Percentiles rank a stretch among this genome's conserved stretches.
Conservation (phyloP, 2,329 filamentous ascomycete genomes). For the Monosporascus sp. region DNA sequence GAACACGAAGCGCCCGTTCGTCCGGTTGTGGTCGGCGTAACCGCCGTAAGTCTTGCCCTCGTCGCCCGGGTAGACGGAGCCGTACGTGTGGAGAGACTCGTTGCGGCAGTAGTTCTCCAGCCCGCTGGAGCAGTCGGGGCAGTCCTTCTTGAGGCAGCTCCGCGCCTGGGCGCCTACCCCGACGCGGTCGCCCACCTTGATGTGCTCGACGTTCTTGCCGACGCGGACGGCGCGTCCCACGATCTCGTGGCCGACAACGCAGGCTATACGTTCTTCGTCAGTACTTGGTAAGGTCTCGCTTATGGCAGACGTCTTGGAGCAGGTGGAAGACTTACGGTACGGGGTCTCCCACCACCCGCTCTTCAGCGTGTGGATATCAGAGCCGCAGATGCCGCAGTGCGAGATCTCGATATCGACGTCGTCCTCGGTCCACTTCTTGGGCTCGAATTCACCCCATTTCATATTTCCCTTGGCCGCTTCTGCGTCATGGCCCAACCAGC, state of each 20-base stretch:
- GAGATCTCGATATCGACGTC: constrained; percentile 61
- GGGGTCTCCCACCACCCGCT: constrained; percentile 44
- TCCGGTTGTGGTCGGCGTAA: constrained; percentile 31
- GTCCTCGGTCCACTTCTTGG: constrained; percentile 60
- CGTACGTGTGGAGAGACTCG: constrained; percentile 46
- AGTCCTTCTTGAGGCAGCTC: constrained; percentile 43
- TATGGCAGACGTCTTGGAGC: not conserved
- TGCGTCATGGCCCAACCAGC: too few relatives aligned
- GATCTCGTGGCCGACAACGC: constrained; percentile 60
- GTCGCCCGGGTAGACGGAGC: constrained; percentile 43
- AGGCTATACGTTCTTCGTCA: constrained; percentile 26
- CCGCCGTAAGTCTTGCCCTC: constrained; percentile 56
- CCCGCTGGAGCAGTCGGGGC: constrained; percentile 35
- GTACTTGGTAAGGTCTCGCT: not conserved
- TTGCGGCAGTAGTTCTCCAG: constrained; percentile 36
- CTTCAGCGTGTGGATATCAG: constrained; percentile 53
- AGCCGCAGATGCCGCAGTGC: constrained; percentile 62
- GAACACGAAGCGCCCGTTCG: constrained; percentile 39
- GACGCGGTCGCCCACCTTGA: constrained; percentile 31
- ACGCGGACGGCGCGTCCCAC: constrained; percentile 52
- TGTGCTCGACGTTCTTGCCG: constrained; percentile 51
- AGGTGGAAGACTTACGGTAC: constrained; percentile 28
- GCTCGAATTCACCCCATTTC: constrained; percentile 26
- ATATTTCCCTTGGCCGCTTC: too few relatives aligned
- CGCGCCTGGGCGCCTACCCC: constrained; percentile 53